Conservation (phyloP, 1,284 basidiomycete species). For the Microbotryum scabiosae region DNA sequence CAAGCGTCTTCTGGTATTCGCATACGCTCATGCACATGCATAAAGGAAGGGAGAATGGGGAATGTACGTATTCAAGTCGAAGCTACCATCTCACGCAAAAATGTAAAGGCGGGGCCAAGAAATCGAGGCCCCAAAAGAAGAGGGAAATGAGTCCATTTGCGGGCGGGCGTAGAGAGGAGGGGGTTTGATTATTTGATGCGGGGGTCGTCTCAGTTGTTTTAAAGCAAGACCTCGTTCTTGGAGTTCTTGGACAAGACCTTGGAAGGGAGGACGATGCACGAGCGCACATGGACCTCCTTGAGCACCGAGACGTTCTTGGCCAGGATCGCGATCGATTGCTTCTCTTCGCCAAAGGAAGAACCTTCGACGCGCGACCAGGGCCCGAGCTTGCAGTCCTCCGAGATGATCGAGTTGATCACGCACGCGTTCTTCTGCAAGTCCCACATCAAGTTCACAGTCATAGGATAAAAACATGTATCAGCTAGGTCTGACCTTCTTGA, state of each 20-base stretch:
- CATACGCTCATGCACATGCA: no score
- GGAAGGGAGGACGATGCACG: constrained; percentile 47
- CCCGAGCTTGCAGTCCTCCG: constrained; percentile 41
- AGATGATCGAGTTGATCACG: constrained; percentile 45
- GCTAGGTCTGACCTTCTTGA: neutral
- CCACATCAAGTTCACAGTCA: neutral
- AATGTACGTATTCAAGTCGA: no score
- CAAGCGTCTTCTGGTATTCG: no score
- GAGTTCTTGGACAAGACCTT: constrained; percentile 44
- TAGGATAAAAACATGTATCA: neutral
- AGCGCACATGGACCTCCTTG: constrained; percentile 41
- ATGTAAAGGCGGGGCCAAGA: no score
- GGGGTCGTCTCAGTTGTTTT: constrained; percentile 5
- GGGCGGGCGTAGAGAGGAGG: no score
- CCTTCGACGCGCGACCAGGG: constrained; percentile 48
- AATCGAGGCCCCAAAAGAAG: no score
- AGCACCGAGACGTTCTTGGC: constrained; percentile 44
- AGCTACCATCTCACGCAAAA: no score
- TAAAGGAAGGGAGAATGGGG: no score
- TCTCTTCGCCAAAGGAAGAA: constrained; percentile 36
- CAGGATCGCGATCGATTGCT: constrained; percentile 37
- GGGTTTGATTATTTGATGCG: no score
- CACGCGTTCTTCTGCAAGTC: constrained; percentile 41
- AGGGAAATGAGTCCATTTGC: no score
- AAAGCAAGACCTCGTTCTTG: constrained; percentile 46